Base-by-base conservation (phyloP, 805 yeast genomes). In the Suhomyces vadensis region DNA sequence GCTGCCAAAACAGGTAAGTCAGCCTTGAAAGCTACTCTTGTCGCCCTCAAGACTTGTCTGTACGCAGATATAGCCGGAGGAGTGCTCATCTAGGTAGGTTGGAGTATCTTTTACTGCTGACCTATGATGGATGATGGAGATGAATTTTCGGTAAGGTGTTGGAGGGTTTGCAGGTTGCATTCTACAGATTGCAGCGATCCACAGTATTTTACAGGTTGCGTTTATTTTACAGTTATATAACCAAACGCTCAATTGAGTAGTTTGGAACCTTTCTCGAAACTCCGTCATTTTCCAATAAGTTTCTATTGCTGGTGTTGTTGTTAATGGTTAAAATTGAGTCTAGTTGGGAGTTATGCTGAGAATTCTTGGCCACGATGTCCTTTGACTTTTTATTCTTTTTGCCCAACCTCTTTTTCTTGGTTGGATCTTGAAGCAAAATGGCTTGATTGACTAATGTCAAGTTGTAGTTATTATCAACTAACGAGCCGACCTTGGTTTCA, bases 21-120 rank as follows among this genome's bases (percentile, higher is more conserved):
- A 5, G 71, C 70, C 21, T 65, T 62, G 57, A 86, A 86, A 0
- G 87, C 87, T 3, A 78, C 52, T 23, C 69, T 67, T 0, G 87
- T 80, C 6, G 92, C 88, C 53, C 88, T 75, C 25, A 85, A 63
- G 2, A 87, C 85, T 39, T 71, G 69, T 62, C 85, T 78, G 60
- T 84, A 86, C 0, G 90, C 89, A 10, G 41, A 23, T 11, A 14
- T 31, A 11, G 49, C 47, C n/a, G 37, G 16, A n/a, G 35, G 11
- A 24, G 31, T 29, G 16, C 33, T 29, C 33, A 29, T 29, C 16
- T 27, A n/a, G 31, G 14, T 29, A 19, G 11, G n/a, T 29, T 16
- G 19, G 16, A 4, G 31, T 13, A 17, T 14, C n/a, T 27, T 13
- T 27, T 14, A 6, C 5, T 14, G 6, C 14, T n/a, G 16, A n/a